These are phyloP conservation scores for Tardiomyces depauwii DNA, from an alignment of 1,139 yeast genomes.

Conservation along the genomic window DNA sequence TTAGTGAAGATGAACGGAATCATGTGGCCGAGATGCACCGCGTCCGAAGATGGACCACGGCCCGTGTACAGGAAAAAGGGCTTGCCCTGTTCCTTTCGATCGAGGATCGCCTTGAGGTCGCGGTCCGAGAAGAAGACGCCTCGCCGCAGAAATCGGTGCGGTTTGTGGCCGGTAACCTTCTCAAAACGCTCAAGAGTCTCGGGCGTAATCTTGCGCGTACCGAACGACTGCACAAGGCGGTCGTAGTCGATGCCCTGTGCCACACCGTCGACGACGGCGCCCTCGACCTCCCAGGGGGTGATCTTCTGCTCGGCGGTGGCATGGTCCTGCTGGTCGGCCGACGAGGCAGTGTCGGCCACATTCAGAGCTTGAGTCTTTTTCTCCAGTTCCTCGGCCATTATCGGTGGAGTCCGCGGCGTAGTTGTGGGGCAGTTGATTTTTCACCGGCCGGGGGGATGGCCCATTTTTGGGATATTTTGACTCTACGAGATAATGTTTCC, in stretches of 20 bases:
- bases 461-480: no score
- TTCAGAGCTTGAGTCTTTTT: neutral
- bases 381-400: neutral
- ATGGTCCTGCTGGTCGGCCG: neutral
- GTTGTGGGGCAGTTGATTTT: no score
- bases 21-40: slow-evolving; percentile 97
- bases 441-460: no score
- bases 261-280: slow-evolving; percentile 92
- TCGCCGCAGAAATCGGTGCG: slow-evolving; percentile 86
- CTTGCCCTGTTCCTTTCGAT: slow-evolving; percentile 86
- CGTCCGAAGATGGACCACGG: slow-evolving; percentile 92
- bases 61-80: slow-evolving; percentile 96
- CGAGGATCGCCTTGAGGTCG: slow-evolving; percentile 70
- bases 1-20: slow-evolving; percentile 91
- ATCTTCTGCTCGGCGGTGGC: slow-evolving; percentile 37
- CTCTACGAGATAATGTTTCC: no score
- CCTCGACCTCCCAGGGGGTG: slow-evolving; percentile 99
- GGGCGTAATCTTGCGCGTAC: slow-evolving; percentile 60
- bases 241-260: slow-evolving; percentile 86
- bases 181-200: slow-evolving; percentile 71
- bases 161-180: slow-evolving; percentile 75
- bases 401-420: no score
- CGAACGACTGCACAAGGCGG: slow-evolving; percentile 75
- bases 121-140: slow-evolving; percentile 93
- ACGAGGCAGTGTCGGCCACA: neutral